Base-by-base conservation (phyloP, 169 alveolate genomes). In the Neospora caninum region DNA sequence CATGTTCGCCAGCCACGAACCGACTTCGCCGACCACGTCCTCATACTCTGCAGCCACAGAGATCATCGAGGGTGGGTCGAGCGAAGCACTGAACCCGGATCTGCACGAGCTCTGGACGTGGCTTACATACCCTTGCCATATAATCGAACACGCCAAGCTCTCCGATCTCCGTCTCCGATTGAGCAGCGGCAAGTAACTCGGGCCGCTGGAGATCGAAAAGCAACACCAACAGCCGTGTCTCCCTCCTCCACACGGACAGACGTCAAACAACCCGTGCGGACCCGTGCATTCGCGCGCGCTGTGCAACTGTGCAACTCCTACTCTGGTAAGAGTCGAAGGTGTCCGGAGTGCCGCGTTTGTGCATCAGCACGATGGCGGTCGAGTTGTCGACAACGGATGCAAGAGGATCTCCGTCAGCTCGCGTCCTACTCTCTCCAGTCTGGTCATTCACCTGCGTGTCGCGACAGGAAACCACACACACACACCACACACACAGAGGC, bases 341-440 rank as follows among this genome's bases (percentile, higher is more conserved):
- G 67, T 82, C 67, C 4, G 67, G 53, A 22, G 53, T 42, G 89
- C 89, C 89, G 67, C 89, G 89, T 31, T 82, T 82, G 67, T 82
- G 89, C 89, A 82, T 82, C 38, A 82, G 53, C 31, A 82, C 89
- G 67, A 82, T 29, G 36, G 89, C 25, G 41, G 89, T 42, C 18
- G 64, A 36, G 34, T 41, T 82, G 38, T 41, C 89, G 4, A 13
- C 18, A 18, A 42, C 89, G 34, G 9, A 38, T 2, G n/a, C 38
- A 10, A 82, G 89, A 4, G 89, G 89, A 27, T 82, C 89, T 38
- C 64, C 67, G 20, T 20, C n/a, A 0, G 25, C 67, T 18, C 39
- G 16, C 64, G 2, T 22, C 41, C 89, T 13, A 6, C 18, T 29
- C 41, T 82, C 89, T 36, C 89, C 89, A 4, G 89, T 82, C 64